Conservation (phyloP, 2,329 filamentous ascomycete genomes). For the Lachnellula subtilissima region DNA sequence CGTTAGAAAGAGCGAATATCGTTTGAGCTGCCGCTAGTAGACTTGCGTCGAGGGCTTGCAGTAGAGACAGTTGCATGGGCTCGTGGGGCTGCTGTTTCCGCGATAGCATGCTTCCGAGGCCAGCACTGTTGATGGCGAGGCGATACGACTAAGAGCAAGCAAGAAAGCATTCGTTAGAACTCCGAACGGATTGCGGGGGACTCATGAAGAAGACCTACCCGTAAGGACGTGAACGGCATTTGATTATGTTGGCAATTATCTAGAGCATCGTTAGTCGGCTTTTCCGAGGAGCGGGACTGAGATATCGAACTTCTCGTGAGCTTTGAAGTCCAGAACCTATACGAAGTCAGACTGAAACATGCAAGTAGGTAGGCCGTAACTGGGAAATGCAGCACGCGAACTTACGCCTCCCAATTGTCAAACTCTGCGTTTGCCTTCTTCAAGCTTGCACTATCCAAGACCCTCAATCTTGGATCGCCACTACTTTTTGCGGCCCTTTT, state of each 20-base stretch:
- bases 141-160: conserved; percentile 6
- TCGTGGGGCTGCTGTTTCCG: not conserved
- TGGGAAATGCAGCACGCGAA: not conserved
- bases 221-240: conserved; percentile 22
- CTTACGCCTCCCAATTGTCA: conserved; percentile 22
- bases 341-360: not conserved
- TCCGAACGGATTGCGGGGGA: not conserved
- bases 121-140: conserved; percentile 10
- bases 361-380: no score
- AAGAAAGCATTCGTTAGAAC: not conserved
- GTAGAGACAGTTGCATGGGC: not conserved
- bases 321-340: not conserved
- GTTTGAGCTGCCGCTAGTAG: not conserved
- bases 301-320: not conserved
- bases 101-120: conserved; percentile 5
- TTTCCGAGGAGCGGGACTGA: not conserved
- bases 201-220: conserved; percentile 9
- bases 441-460: conserved; percentile 11
- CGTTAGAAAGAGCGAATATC: not conserved
- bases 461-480: conserved; percentile 20
- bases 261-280: conserved; percentile 7
- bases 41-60: not conserved
- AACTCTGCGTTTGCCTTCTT: conserved; percentile 19
- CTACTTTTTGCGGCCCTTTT: conserved; percentile 13
- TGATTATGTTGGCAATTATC: conserved; percentile 21